Conservation (phyloP, 1,139 yeast genomes). For the Zygosaccharomyces sapae region DNA sequence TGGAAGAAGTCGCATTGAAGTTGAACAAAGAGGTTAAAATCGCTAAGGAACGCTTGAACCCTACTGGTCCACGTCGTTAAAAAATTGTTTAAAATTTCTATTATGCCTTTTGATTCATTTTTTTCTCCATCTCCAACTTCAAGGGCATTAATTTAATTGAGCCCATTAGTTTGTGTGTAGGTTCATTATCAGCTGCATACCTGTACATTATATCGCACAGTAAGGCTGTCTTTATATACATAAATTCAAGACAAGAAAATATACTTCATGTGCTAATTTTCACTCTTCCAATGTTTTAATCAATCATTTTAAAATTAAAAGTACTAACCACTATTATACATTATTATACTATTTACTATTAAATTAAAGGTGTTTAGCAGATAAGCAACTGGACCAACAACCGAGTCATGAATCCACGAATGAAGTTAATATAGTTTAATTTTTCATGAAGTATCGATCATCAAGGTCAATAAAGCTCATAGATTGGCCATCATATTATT, state of each 20-base stretch:
- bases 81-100: neutral
- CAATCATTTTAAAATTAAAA: no score
- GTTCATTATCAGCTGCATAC: constrained; percentile 18
- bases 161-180: constrained; percentile 8
- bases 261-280: neutral
- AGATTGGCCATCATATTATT: neutral
- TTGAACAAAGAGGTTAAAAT: constrained; percentile 71
- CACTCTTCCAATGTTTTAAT: no score
- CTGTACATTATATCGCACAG: constrained; percentile 19
- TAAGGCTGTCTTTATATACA: constrained; percentile 11
- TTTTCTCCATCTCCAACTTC: neutral
- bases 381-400: neutral
- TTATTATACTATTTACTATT: neutral
- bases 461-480: neutral
- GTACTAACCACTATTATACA: neutral
- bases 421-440: no score
- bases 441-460: neutral
- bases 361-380: neutral
- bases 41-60: constrained; percentile 34
- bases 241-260: neutral
- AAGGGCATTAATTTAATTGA: constrained; percentile 4
- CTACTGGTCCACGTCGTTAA: constrained; percentile 26
- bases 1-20: constrained; percentile 84
- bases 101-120: neutral
- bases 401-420: neutral